Base-by-base conservation (phyloP, 2,329 filamentous ascomycete species). In the Amauroascus verrucosus region DNA sequence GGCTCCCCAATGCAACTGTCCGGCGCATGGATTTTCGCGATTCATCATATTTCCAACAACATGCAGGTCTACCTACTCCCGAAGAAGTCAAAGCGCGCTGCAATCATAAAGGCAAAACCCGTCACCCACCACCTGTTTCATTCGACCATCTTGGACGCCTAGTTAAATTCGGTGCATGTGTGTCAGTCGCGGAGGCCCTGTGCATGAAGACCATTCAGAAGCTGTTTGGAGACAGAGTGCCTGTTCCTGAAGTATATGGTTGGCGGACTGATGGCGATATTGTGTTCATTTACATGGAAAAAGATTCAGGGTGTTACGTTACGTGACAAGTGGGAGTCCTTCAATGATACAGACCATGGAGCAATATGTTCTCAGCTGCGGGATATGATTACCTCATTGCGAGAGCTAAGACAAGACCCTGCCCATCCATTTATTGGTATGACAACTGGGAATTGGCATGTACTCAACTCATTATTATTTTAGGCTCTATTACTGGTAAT, bases 181-280 rank as follows among this genome's bases (percentile, higher is more conserved):
- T 63, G 8, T 49, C 51, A n/a, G 48, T 67, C 46, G 54, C 61
- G 3, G 67, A 70, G 55, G 67, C 56, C 24, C 62, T 64, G 57
- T 60, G 50, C 53, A 62, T 69, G n/a, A 67, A 63, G 60, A 57
- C 57, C 16, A 53, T 68, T 46, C 53, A 54, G 28, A 45, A 51
- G 16, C 26, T 57, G 20, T 54, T 67, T 6, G 35, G 54, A 20
- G 56, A 58, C 30, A 11, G 53, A 38, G 60, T 70, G n/a, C 66
- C 66, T 8, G 67, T 69, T 35, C 68, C 67, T 13, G 65, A 70
- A 54, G 54, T 70, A 28, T 70, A 66, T 54, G 65, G 67, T 13
- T 70, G 63, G 66, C 59, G 59, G 13, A 58, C 49, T 4, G 40
- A 43, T 20, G 55, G 62, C 16, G 61, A 61, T 11, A 52, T 57